Base-by-base conservation (phyloP, 371 early-diverging fungal genomes). In the Mortierella sp. region DNA sequence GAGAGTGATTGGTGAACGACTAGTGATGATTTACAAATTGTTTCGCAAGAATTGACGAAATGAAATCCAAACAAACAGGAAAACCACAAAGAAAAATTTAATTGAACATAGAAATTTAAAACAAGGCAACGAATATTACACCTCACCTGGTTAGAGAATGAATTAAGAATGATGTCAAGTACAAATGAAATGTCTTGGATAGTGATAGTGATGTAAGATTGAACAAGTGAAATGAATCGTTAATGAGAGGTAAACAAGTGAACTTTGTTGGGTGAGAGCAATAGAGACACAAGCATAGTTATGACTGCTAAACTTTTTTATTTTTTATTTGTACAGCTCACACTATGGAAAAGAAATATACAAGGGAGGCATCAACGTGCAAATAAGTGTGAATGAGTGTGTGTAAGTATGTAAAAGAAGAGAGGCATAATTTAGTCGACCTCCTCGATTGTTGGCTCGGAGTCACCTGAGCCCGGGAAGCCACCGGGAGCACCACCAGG, bases 391-490 rank as follows among this genome's bases (percentile, higher is more conserved):
- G 53, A 26, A 29, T 26, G 43, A 42, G 28, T 26, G 53, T 26
- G n/a, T 26, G 49, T 28, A 28, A 26, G 45, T 32, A n/a, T 19
- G 54, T 56, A n/a, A n/a, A n/a, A n/a, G n/a, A n/a, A n/a, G 59
- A 28, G 35, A 15, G 6, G 34, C 40, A 17, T 58, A 9, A 6
- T 80, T 88, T 88, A 86, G 82, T 93, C 91, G 85, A 94, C 92
- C 86, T 93, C 92, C 89, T 94, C 96, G 58, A 95, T 92, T 66
- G 93, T 93, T 62, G 93, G 93, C 66, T 93, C 95, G 76, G 83
- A 72, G 68, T 82, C 82, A 71, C 82, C 83, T 23, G 83, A 79
- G 66, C 75, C 85, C 53, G 85, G 86, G 77, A 82, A 81, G 64
- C 88, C 89, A 68, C 89, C 91, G 75, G 88, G 90, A 61, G 84